These are phyloP conservation scores for Teunomyces gatunensis DNA, from an alignment of 805 yeast genomes.

Conservation along the genomic window DNA sequence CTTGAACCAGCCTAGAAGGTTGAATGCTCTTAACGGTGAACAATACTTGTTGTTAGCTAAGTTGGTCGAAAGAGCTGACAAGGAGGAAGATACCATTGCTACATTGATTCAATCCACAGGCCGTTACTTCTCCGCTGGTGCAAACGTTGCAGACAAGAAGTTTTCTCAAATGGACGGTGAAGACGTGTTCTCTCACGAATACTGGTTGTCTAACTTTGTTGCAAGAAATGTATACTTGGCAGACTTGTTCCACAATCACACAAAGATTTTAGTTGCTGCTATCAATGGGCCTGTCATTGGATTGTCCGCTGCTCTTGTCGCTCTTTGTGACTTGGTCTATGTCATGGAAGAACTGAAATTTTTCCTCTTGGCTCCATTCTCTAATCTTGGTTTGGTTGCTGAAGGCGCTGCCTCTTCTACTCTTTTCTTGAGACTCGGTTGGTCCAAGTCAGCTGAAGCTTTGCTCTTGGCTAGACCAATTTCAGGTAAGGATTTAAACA, in stretches of 20 bases:
- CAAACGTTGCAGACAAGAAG: constrained; percentile 53
- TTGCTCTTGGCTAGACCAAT: constrained; percentile 68
- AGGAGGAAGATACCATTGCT: constrained; percentile 55
- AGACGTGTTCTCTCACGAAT: constrained; percentile 33
- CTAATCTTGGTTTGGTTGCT: constrained; percentile 76
- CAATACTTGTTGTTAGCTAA: constrained; percentile 64
- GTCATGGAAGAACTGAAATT: constrained; percentile 57
- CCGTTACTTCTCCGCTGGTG: constrained; percentile 80
- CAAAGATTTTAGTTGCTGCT: constrained; percentile 67
- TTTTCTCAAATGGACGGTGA: constrained; percentile 26
- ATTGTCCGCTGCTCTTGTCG: constrained; percentile 66
- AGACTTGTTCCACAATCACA: constrained; percentile 64
- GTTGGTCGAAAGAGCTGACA: constrained; percentile 59
- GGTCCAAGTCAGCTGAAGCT: constrained; percentile 70
- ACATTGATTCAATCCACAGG: constrained; percentile 74
- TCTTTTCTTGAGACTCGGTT: constrained; percentile 66
- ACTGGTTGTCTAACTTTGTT: constrained; percentile 59
- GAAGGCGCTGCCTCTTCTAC: constrained; percentile 79
- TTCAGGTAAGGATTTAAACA: constrained; percentile 51
- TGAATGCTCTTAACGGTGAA: constrained; percentile 65
- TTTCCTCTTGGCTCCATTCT: constrained; percentile 69
- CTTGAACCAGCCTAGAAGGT: constrained; percentile 55
- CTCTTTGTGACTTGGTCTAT: constrained; percentile 75
- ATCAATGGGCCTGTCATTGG: constrained; percentile 90
- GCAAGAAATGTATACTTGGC: constrained; percentile 71